Percentiles rank a stretch among this genome's conserved stretches.
Evolutionary conservation across 2,329 filamentous ascomycete species (phyloP).

Genomic region (Diaporthe vaccinii): DNA sequence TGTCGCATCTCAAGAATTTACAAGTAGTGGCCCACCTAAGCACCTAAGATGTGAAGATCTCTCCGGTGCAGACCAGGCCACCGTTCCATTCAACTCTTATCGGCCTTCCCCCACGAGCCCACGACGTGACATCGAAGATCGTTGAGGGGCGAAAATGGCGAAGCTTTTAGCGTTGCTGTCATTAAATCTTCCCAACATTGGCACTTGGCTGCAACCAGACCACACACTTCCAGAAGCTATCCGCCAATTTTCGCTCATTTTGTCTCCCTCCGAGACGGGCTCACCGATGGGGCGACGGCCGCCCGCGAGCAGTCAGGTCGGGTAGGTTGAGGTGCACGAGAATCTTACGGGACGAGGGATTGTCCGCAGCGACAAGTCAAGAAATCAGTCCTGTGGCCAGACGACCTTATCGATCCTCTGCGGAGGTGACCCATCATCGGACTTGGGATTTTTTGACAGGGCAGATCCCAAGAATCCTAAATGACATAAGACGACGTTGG

Average conservation of each 20-base stretch:
- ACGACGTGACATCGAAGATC: conserved; percentile 18
- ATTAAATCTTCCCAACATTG: conserved; percentile 35
- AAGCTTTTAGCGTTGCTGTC: conserved; percentile 29
- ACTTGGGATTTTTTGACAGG: not conserved
- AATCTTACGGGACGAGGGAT: conserved; percentile 21
- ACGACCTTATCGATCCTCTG: conserved; percentile 30
- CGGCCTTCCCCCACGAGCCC: not conserved
- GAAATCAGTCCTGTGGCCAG: not conserved
- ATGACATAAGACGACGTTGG: conserved; percentile 34
- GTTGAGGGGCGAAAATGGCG: conserved; percentile 34
- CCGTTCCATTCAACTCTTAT: conserved; percentile 21
- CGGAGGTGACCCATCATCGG: conserved; percentile 24
- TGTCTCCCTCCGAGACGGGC: conserved; percentile 21
- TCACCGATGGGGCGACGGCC: conserved; percentile 2
- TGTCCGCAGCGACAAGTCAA: not conserved
- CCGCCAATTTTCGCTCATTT: conserved; percentile 20
- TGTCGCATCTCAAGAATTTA: not conserved
- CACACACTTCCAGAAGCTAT: conserved; percentile 6
- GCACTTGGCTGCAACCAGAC: conserved; percentile 26
- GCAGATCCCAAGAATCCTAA: conserved; percentile 9
- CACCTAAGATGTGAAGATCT: not conserved
- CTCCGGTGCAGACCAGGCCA: not conserved
- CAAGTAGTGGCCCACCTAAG: not conserved
- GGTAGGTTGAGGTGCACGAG: conserved; percentile 26
- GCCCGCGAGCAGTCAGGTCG: not conserved